These are phyloP conservation scores for Moesziomyces antarcticus DNA, from an alignment of 1,284 basidiomycete species.

Conservation along the genomic window DNA sequence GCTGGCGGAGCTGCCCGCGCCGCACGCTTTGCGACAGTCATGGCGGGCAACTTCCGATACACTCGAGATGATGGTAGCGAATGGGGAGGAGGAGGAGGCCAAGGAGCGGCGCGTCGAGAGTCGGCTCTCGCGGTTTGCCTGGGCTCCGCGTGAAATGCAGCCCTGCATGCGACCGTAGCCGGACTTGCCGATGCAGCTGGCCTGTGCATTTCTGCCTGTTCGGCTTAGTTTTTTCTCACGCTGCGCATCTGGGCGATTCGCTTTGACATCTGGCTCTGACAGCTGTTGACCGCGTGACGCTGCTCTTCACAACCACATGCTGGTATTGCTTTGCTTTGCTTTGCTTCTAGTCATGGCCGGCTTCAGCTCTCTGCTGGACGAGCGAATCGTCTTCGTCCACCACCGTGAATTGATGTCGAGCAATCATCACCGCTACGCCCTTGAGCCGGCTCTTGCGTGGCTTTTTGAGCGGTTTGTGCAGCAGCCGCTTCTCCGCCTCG, in stretches of 20 bases:
- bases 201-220: constrained; percentile 1
- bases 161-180: neutral
- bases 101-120: too few species aligned
- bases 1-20: neutral
- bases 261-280: neutral
- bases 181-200: constrained; percentile 8
- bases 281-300: too few species aligned
- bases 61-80: neutral
- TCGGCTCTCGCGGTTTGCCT: too few species aligned
- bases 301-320: too few species aligned
- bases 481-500: constrained; percentile 12
- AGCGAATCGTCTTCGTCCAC: constrained; percentile 44
- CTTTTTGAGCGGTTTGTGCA: constrained; percentile 24
- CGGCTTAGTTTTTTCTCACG: constrained; percentile 4
- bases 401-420: constrained; percentile 31
- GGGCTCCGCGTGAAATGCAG: too few species aligned
- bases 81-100: too few species aligned
- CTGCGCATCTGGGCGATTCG: neutral
- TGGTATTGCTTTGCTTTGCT: too few species aligned
- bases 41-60: neutral
- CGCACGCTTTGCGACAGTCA: too few species aligned
- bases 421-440: constrained; percentile 36
- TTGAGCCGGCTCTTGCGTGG: constrained; percentile 36
- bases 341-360: too few species aligned
- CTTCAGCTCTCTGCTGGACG: neutral